Percentiles rank a stretch among this genome's conserved stretches.
Evolutionary conservation across 2,329 filamentous ascomycete species (phyloP).

Genomic region (Phaeosphaeriaceae sp.): DNA sequence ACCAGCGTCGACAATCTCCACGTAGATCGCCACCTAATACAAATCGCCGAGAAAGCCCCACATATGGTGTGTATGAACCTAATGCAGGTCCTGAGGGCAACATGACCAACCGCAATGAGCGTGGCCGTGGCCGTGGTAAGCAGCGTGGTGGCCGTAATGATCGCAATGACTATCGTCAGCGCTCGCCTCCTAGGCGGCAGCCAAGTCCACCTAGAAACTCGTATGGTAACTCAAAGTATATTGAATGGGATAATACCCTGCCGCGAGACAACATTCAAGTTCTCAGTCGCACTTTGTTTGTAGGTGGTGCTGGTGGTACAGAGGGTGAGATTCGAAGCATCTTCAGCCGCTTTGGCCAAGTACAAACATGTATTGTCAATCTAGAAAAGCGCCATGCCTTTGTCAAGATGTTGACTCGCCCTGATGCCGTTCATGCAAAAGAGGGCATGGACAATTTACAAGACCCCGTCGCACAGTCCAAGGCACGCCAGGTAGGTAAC

Average conservation of each 20-base stretch:
- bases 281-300: conserved; percentile 91
- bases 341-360: conserved; percentile 81
- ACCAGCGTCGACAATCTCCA: conserved; percentile 67
- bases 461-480: conserved; percentile 73
- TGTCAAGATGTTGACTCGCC: conserved; percentile 95
- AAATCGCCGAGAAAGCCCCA: conserved; percentile 69
- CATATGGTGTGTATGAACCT: conserved; percentile 75
- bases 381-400: conserved; percentile 98
- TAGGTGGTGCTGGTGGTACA: conserved; percentile 79
- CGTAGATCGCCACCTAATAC: conserved; percentile 64
- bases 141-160: conserved; percentile 54
- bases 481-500: conserved; percentile 52
- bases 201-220: conserved; percentile 59
- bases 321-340: conserved; percentile 82
- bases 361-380: conserved; percentile 98
- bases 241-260: conserved; percentile 78
- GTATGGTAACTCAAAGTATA: conserved; percentile 66
- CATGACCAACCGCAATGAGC: conserved; percentile 63
- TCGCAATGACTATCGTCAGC: conserved; percentile 76
- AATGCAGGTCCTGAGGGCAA: conserved; percentile 62
- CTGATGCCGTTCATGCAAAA: conserved; percentile 83
- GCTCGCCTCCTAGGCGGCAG: conserved; percentile 73
- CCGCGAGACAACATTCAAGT: conserved; percentile 80
- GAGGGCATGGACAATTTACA: conserved; percentile 84
- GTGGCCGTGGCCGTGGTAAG: conserved; percentile 60